These are phyloP conservation scores for Canna indica DNA, from an alignment of 176 grass and related monocot genomes.

Conservation along the genomic window DNA sequence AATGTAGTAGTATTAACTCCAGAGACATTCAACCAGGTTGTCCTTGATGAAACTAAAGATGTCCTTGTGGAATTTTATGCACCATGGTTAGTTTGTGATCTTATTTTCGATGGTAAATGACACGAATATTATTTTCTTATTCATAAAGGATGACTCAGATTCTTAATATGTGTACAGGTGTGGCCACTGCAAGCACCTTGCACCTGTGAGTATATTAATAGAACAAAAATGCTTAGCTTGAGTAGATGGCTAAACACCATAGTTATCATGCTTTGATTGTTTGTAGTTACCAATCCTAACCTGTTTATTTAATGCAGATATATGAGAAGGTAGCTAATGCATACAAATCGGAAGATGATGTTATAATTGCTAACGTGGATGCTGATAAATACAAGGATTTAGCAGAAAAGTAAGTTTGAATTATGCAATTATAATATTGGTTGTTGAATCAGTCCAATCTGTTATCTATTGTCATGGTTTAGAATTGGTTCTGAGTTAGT, in stretches of 20 bases:
- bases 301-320: constrained; percentile 34
- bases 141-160: constrained; percentile 3
- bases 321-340: constrained; percentile 81
- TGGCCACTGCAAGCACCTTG: constrained; percentile 96
- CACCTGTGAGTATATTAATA: constrained; percentile 65
- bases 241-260: background rate
- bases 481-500: background rate
- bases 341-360: constrained; percentile 59
- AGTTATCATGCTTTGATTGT: background rate
- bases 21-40: constrained; percentile 68
- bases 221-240: background rate
- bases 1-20: constrained; percentile 57
- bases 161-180: constrained; percentile 55
- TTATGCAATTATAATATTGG: background rate
- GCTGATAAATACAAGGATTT: constrained; percentile 81
- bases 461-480: no score
- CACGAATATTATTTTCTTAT: background rate
- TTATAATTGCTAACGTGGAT: constrained; percentile 90
- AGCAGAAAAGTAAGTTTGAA: constrained; percentile 62
- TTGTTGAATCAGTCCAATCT: background rate
- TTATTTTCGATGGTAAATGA: background rate
- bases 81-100: constrained; percentile 57
- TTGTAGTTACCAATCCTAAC: background rate
- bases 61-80: constrained; percentile 99
- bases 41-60: constrained; percentile 93